phyloP scores from a whole-genome alignment of 768 basidiomycete genomes.

The Russula foetens region DNA sequence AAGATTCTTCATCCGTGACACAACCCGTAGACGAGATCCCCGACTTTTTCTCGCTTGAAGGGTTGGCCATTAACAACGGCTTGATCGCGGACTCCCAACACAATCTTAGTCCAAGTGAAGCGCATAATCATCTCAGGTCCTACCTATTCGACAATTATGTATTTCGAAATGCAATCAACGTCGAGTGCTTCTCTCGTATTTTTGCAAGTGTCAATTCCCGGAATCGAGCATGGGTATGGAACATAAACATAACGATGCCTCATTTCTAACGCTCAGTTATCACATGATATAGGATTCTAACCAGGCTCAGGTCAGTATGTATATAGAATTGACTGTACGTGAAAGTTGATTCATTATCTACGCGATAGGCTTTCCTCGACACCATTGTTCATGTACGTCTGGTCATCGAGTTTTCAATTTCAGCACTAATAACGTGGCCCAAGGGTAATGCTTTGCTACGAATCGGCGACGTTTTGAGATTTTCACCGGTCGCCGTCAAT shows the following conservation, averaged over 20 bases:
- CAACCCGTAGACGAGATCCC: conserved; percentile 2
- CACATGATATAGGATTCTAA: conserved; percentile 20
- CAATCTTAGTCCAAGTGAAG: conserved; percentile 21
- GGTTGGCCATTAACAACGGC: conserved; percentile 19
- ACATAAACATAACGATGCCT: neutral
- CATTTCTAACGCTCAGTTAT: neutral
- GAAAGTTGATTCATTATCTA: neutral
- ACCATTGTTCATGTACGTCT: conserved; percentile 20
- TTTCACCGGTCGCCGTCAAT: conserved; percentile 17
- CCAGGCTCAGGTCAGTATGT: conserved; percentile 25
- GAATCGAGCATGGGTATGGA: conserved; percentile 23
- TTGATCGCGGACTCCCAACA: conserved; percentile 7
- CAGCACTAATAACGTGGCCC: neutral
- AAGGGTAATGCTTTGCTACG: conserved; percentile 26
- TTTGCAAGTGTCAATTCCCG: conserved; percentile 23
- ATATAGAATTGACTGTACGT: neutral
- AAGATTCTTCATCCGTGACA: neutral
- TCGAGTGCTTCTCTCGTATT: conserved; percentile 25
- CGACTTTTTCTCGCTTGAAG: conserved; percentile 22
- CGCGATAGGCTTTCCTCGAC: conserved; percentile 24
- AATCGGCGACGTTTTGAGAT: conserved; percentile 28
- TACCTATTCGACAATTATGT: conserved; percentile 23
- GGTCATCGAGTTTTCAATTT: neutral
- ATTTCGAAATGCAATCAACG: conserved; percentile 21
- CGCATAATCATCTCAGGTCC: conserved; percentile 24